phyloP scores from a whole-genome alignment of 2,329 filamentous ascomycete genomes.

The Hypoxylon sp. region DNA sequence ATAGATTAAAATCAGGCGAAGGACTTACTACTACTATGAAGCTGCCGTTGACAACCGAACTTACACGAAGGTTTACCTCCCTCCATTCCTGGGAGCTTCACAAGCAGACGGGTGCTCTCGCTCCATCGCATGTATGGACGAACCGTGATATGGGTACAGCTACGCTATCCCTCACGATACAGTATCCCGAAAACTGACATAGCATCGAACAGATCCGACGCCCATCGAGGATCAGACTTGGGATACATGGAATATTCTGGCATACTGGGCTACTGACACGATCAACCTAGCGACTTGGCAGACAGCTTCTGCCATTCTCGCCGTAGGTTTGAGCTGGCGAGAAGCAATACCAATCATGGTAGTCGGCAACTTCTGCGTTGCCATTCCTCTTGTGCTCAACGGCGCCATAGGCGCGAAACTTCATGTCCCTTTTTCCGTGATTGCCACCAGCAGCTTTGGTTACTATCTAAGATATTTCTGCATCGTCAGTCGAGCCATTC shows the following conservation, averaged over 20 bases:
- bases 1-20: not conserved
- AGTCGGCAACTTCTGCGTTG: conserved; percentile 74
- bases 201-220: conserved; percentile 54
- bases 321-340: conserved; percentile 56
- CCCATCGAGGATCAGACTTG: conserved; percentile 58
- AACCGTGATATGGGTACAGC: conserved; percentile 55
- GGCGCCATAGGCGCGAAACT: conserved; percentile 63
- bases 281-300: conserved; percentile 57
- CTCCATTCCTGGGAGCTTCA: conserved; percentile 63
- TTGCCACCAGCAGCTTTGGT: conserved; percentile 62
- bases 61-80: conserved; percentile 60
- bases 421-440: conserved; percentile 65
- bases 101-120: conserved; percentile 63
- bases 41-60: conserved; percentile 40
- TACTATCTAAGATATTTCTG: conserved; percentile 61
- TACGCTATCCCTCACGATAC: conserved; percentile 26
- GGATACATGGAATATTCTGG: conserved; percentile 56
- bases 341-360: conserved; percentile 60
- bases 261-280: conserved; percentile 58
- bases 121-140: conserved; percentile 62
- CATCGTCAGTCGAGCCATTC: conserved; percentile 60
- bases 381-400: conserved; percentile 67
- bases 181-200: conserved; percentile 39
- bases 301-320: conserved; percentile 56
- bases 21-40: conserved; percentile 42